These are phyloP conservation scores for Earliella scabrosa DNA, from an alignment of 1,284 basidiomycete genomes.

Conservation along the genomic window DNA sequence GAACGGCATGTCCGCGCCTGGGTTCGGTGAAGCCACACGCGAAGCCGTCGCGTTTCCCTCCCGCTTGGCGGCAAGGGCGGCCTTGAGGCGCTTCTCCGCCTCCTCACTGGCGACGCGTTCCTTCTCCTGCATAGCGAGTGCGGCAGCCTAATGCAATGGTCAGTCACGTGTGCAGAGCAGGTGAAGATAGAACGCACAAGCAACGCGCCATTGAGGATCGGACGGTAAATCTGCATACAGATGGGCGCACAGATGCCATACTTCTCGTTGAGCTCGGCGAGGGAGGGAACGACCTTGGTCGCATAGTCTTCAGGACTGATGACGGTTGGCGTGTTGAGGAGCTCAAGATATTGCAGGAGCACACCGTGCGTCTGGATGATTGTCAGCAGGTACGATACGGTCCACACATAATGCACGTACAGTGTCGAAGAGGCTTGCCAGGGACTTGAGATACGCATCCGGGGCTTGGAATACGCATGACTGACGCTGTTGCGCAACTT, in stretches of 20 bases:
- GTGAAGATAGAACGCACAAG: constrained; percentile 48
- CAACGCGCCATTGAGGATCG: constrained; percentile 71
- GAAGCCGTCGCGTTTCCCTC: constrained; percentile 61
- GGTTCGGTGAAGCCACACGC: constrained; percentile 62
- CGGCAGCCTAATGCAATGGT: constrained; percentile 46
- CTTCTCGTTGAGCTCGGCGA: constrained; percentile 71
- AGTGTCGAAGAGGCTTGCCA: constrained; percentile 86
- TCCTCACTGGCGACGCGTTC: constrained; percentile 71
- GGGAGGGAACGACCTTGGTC: constrained; percentile 67
- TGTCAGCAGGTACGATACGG: constrained; percentile 32
- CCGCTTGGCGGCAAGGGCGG: constrained; percentile 74
- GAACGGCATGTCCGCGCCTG: constrained; percentile 37
- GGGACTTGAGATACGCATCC: constrained; percentile 80
- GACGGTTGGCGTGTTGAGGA: constrained; percentile 67
- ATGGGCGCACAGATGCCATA: constrained; percentile 84
- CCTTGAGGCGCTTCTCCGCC: constrained; percentile 76
- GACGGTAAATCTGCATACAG: constrained; percentile 91
- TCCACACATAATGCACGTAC: constrained; percentile 50
- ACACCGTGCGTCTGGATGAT: constrained; percentile 72
- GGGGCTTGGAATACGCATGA: constrained; percentile 74
- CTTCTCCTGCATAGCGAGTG: constrained; percentile 64
- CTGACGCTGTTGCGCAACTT: constrained; percentile 88
- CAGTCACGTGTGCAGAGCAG: background rate
- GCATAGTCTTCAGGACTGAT: constrained; percentile 67
- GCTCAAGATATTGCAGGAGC: constrained; percentile 74